phyloP scores from a whole-genome alignment of 495 filamentous ascomycete genomes.

The Penicillium paxilli region DNA sequence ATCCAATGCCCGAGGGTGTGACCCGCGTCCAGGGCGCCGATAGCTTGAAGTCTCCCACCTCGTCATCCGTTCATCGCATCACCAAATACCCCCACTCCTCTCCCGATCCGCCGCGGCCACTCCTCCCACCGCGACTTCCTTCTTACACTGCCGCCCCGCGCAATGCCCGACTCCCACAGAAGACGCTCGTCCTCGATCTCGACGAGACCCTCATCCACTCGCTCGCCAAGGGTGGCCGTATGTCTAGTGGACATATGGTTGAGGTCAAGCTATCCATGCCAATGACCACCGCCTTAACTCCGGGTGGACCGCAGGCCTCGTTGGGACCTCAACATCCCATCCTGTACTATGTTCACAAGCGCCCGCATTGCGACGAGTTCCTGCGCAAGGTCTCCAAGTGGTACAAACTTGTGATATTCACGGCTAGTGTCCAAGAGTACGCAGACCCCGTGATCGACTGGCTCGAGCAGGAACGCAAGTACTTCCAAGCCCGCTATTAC shows the following conservation, averaged over 20 bases:
- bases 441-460: constrained; percentile 99
- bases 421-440: constrained; percentile 96
- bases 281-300: constrained; percentile 57
- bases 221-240: constrained; percentile 91
- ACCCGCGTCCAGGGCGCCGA: constrained; percentile 33
- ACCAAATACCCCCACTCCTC: constrained; percentile 87
- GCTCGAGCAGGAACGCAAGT: constrained; percentile 95
- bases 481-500: constrained; percentile 89
- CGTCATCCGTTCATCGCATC: constrained; percentile 66
- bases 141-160: constrained; percentile 65
- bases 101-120: constrained; percentile 82
- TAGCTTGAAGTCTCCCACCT: constrained; percentile 83
- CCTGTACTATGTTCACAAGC: constrained; percentile 97
- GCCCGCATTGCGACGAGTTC: constrained; percentile 96
- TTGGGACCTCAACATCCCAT: constrained; percentile 91
- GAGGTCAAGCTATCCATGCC: constrained; percentile 83
- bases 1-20: constrained; percentile 31
- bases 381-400: constrained; percentile 92
- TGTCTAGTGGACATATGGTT: constrained; percentile 98
- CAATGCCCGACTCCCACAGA: constrained; percentile 58
- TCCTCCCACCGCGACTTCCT: constrained; percentile 82
- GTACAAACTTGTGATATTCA: constrained; percentile 98
- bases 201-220: constrained; percentile 98
- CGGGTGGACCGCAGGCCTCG: constrained; percentile 60
- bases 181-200: constrained; percentile 92